A percentile compares a stretch with the other conserved stretches of the same genome.
phyloP scores from a whole-genome alignment of 73 alveolate genomes.

The Loxodes magnus region DNA sequence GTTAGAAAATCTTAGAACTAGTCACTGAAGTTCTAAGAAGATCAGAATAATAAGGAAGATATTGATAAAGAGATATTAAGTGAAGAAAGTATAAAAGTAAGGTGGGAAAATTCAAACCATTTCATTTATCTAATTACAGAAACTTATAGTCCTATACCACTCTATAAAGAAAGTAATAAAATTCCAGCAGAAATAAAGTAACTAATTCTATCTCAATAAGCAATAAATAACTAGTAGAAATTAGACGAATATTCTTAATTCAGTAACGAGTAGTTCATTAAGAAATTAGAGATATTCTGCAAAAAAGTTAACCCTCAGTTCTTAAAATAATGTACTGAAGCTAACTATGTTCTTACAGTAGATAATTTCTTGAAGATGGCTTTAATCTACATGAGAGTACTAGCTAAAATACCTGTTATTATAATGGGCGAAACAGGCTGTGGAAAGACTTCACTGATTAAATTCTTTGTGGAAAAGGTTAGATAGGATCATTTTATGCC shows the following conservation, averaged over 20 bases:
- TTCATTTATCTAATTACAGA: neutral
- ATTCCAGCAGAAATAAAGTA: neutral
- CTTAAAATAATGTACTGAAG: neutral
- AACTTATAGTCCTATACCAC: neutral
- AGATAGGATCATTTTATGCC: slow-evolving; percentile 35
- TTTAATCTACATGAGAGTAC: slow-evolving; percentile 39
- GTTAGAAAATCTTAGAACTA: neutral
- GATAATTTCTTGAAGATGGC: slow-evolving; percentile 65
- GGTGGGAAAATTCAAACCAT: slow-evolving; percentile 11
- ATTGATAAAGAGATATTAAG: neutral
- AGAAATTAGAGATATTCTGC: neutral
- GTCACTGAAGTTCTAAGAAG: neutral
- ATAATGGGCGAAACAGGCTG: slow-evolving; percentile 77
- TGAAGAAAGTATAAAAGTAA: neutral
- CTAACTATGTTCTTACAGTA: slow-evolving; percentile 43
- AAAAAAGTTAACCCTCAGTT: neutral
- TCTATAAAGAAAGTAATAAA: neutral
- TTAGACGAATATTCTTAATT: neutral
- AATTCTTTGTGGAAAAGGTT: slow-evolving; percentile 32
- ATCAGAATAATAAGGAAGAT: neutral
- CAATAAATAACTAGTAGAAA: neutral
- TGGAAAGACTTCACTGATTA: slow-evolving; percentile 56
- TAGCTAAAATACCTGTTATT: slow-evolving; percentile 48
- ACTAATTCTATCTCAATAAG: neutral
- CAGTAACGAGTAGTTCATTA: neutral